These are phyloP conservation scores for Cornus suecica DNA, from an alignment of 148 eudicot species.

Conservation along the genomic window DNA sequence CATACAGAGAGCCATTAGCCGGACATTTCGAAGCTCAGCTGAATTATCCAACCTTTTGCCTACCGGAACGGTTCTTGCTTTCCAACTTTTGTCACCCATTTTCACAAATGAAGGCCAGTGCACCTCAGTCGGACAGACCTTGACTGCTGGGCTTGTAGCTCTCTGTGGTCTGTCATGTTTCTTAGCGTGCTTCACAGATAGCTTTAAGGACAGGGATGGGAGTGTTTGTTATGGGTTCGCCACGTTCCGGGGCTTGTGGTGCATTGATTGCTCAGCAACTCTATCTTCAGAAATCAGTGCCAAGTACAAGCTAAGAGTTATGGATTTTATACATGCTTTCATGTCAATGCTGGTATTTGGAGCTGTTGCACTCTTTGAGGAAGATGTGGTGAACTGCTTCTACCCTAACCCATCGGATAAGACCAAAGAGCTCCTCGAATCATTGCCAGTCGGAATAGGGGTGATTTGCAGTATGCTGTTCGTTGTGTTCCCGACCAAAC, in stretches of 20 bases:
- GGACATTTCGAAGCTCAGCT: constrained; percentile 64
- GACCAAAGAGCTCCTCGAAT: constrained; percentile 41
- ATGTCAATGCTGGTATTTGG: constrained; percentile 62
- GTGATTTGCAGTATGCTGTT: constrained; percentile 58
- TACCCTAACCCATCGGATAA: constrained; percentile 52
- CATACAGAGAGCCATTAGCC: constrained; percentile 56
- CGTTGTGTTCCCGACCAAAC: constrained; percentile 58
- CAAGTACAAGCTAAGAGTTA: constrained; percentile 19
- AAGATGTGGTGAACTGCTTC: constrained; percentile 59
- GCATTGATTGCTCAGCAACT: constrained; percentile 55
- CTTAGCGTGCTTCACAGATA: constrained; percentile 62
- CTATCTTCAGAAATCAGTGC: constrained; percentile 38
- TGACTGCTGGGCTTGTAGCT: constrained; percentile 42
- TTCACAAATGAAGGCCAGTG: constrained; percentile 65
- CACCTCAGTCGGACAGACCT: constrained; percentile 31
- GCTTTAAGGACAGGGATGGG: constrained; percentile 61
- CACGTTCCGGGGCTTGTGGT: constrained; percentile 61
- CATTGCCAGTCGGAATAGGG: constrained; percentile 59
- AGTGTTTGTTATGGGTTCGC: constrained; percentile 60
- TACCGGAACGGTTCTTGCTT: constrained; percentile 67
- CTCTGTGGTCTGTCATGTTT: constrained; percentile 62
- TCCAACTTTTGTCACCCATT: constrained; percentile 70
- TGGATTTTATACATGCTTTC: constrained; percentile 51
- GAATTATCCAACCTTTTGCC: constrained; percentile 68
- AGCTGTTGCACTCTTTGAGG: constrained; percentile 62